These are phyloP conservation scores for Fusarium piperis DNA, from an alignment of 2,329 filamentous ascomycete species.

Conservation along the genomic window DNA sequence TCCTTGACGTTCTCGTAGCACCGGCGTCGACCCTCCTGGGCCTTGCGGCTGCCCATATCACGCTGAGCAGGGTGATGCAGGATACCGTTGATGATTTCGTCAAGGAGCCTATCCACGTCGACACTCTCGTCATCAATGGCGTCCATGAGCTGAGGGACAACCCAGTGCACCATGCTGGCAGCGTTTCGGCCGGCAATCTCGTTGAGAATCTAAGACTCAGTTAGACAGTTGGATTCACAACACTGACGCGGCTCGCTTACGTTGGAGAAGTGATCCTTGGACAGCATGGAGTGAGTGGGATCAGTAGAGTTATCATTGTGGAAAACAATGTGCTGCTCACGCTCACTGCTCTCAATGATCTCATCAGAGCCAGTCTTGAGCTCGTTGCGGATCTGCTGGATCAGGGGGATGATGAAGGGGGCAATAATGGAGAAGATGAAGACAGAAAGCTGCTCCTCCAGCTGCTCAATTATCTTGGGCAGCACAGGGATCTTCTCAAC, in stretches of 20 bases:
- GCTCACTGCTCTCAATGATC: constrained; percentile 84
- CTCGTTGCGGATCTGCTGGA: constrained; percentile 87
- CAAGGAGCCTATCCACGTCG: constrained; percentile 75
- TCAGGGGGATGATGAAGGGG: constrained; percentile 86
- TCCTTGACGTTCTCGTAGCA: constrained; percentile 85
- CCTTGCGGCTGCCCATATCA: constrained; percentile 74
- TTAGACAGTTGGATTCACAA: background rate
- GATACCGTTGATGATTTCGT: constrained; percentile 82
- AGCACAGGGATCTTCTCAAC: constrained; percentile 88
- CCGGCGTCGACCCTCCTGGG: constrained; percentile 73
- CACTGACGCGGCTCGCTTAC: constrained; percentile 50
- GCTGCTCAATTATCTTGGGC: constrained; percentile 84
- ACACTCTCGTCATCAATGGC: constrained; percentile 82
- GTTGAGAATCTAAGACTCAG: constrained; percentile 71
- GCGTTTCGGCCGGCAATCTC: constrained; percentile 87
- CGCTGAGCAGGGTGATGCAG: constrained; percentile 90
- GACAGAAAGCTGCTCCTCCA: constrained; percentile 86
- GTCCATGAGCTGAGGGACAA: constrained; percentile 87
- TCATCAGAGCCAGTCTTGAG: constrained; percentile 86
- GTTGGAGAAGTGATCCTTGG: constrained; percentile 95
- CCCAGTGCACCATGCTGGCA: constrained; percentile 82
- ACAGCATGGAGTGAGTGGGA: constrained; percentile 94
- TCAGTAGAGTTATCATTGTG: constrained; percentile 79
- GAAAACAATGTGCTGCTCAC: constrained; percentile 89
- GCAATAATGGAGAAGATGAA: constrained; percentile 94